Conservation (phyloP, 495 filamentous ascomycete species). For the Talaromyces liani region DNA sequence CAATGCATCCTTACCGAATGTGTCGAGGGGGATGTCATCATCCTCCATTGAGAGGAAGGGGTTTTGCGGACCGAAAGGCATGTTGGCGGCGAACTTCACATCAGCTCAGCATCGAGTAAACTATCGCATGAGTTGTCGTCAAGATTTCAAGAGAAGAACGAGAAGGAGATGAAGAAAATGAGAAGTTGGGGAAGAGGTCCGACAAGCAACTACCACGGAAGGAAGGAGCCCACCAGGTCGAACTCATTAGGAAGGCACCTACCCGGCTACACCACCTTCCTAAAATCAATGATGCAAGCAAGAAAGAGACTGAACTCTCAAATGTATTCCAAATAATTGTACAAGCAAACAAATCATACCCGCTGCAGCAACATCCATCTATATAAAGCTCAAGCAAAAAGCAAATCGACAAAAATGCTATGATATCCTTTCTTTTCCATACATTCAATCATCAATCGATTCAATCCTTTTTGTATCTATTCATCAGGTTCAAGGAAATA, state of each 20-base stretch:
- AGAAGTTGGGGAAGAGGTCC: neutral
- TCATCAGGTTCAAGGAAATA: constrained; percentile 7
- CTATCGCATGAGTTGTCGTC: neutral
- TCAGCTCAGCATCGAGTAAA: neutral
- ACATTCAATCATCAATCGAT: neutral
- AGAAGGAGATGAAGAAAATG: neutral
- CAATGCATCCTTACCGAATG: constrained; percentile 35
- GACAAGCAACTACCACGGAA: neutral
- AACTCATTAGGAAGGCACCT: neutral
- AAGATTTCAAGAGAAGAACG: neutral
- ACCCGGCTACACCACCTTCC: neutral
- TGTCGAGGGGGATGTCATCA: constrained; percentile 31
- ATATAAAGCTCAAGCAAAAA: neutral
- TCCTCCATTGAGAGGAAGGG: constrained; percentile 13
- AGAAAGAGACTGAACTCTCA: neutral
- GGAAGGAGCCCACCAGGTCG: constrained; percentile 2
- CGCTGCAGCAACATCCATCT: neutral
- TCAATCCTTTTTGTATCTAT: neutral
- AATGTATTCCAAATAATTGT: neutral
- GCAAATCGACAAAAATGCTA: constrained; percentile 1
- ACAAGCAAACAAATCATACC: neutral
- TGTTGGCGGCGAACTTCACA: neutral
- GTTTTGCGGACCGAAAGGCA: neutral
- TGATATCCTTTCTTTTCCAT: neutral
- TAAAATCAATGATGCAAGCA: neutral